phyloP scores from a whole-genome alignment of 164 flowering plant species.

The Stephania yunnanensis region DNA sequence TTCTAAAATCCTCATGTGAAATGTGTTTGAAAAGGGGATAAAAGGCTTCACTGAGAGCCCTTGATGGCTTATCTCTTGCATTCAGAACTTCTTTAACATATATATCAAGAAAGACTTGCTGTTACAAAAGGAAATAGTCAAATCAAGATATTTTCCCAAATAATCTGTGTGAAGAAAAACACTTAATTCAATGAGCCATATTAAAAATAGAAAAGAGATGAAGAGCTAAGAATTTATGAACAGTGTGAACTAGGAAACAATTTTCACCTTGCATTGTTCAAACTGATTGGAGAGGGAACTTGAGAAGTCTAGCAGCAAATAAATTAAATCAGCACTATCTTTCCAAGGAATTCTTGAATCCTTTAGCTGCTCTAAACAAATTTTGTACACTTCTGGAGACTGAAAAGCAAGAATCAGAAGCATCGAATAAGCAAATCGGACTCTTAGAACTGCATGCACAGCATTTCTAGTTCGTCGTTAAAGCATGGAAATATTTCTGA shows the following conservation, averaged over 20 bases:
- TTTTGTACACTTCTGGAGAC: conserved; percentile 55
- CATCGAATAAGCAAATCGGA: not conserved
- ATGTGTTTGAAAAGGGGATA: conserved; percentile 52
- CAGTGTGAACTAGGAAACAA: not conserved
- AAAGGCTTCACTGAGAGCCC: conserved; percentile 74
- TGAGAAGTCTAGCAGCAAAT: conserved; percentile 59
- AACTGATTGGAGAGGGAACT: conserved; percentile 27
- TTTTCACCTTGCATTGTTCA: conserved; percentile 64
- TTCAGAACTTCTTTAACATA: conserved; percentile 72
- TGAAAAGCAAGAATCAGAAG: conserved; percentile 24
- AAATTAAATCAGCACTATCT: conserved; percentile 58
- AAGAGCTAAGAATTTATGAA: not conserved
- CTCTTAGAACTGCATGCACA: not conserved
- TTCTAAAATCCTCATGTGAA: conserved; percentile 80
- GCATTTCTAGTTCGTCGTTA: not conserved
- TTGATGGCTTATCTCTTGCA: conserved; percentile 74
- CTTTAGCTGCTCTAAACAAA: conserved; percentile 59
- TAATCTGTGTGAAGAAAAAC: not conserved
- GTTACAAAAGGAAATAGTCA: conserved; percentile 25
- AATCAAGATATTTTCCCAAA: not conserved
- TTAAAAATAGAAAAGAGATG: not conserved
- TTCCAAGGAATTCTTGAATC: conserved; percentile 60
- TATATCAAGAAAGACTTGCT: conserved; percentile 78
- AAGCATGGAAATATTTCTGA: not conserved
- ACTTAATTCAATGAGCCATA: not conserved